Percentiles rank a stretch among this genome's conserved stretches.
These are phyloP conservation scores for Botrytis hyacinthi DNA, from an alignment of 2,329 filamentous ascomycete genomes.

Conservation along the genomic window DNA sequence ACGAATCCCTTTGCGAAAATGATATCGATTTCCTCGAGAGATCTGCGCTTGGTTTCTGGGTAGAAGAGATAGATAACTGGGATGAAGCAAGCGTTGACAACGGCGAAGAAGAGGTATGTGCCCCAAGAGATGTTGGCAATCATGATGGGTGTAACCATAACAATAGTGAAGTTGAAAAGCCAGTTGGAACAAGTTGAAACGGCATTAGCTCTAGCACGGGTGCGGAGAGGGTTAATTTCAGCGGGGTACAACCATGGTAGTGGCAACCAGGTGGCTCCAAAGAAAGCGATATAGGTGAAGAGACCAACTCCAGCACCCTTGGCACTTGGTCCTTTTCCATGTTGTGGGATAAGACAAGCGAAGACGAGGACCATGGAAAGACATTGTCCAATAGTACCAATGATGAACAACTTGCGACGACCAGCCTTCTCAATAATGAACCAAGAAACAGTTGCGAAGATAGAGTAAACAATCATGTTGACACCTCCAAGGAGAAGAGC, in stretches of 20 bases:
- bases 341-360: constrained; percentile 40
- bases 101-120: constrained; percentile 43
- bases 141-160: constrained; percentile 43
- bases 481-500: constrained; percentile 54
- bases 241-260: constrained; percentile 63
- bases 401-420: constrained; percentile 69
- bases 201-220: constrained; percentile 62
- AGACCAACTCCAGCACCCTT: constrained; percentile 51
- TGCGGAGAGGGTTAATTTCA: constrained; percentile 58
- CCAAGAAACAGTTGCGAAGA: constrained; percentile 54
- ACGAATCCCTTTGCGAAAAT: constrained; percentile 61
- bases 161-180: constrained; percentile 56
- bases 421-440: constrained; percentile 57
- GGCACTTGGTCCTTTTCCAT: constrained; percentile 30
- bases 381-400: constrained; percentile 63
- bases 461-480: constrained; percentile 55
- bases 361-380: constrained; percentile 61
- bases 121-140: constrained; percentile 40
- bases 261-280: constrained; percentile 58
- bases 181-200: constrained; percentile 54
- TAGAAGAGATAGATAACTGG: constrained; percentile 43
- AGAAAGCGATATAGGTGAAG: constrained; percentile 62
- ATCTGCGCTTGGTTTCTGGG: constrained; percentile 53
- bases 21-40: constrained; percentile 67
- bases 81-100: constrained; percentile 41